phyloP scores from a whole-genome alignment of 345 rosid species.

The Citrus maxima region DNA sequence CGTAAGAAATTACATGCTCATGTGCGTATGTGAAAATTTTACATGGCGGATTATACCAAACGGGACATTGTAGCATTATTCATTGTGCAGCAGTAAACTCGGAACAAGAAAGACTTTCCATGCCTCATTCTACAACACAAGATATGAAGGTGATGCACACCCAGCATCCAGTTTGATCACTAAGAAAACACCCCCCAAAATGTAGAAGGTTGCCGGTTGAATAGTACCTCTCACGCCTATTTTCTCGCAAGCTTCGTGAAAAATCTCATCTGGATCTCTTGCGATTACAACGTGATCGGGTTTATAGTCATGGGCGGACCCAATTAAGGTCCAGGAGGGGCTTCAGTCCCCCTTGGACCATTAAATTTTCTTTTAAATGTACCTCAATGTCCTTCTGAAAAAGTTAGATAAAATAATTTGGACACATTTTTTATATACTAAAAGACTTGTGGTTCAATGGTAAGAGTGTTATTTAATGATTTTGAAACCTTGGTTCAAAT shows the following conservation, averaged over 20 bases:
- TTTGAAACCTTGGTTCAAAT: too few relatives aligned
- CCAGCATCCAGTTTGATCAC: too few relatives aligned
- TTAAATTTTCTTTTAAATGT: too few relatives aligned
- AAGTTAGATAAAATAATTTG: too few relatives aligned
- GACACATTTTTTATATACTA: too few relatives aligned
- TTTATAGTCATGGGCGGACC: too few relatives aligned
- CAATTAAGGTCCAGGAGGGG: too few relatives aligned
- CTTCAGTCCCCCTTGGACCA: too few relatives aligned
- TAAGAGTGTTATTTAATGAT: too few relatives aligned
- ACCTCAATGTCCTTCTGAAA: too few relatives aligned
- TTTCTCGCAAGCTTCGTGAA: constrained; percentile 34
- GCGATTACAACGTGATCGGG: constrained; percentile 7
- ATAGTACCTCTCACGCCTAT: constrained; percentile 38
- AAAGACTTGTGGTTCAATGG: too few relatives aligned
- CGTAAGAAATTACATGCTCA: not conserved
- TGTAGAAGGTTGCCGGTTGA: constrained; percentile 30
- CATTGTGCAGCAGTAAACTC: constrained; percentile 43
- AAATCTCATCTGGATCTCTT: constrained; percentile 41
- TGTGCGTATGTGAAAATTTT: not conserved
- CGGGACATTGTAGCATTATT: constrained; percentile 41
- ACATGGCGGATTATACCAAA: constrained; percentile 39
- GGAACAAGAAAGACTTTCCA: constrained; percentile 39
- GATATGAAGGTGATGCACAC: too few relatives aligned
- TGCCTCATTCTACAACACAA: constrained; percentile 32
- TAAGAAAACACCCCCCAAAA: constrained; percentile 6